Conservation (phyloP, 495 filamentous ascomycete species). For the Trichoderma erinaceum region DNA sequence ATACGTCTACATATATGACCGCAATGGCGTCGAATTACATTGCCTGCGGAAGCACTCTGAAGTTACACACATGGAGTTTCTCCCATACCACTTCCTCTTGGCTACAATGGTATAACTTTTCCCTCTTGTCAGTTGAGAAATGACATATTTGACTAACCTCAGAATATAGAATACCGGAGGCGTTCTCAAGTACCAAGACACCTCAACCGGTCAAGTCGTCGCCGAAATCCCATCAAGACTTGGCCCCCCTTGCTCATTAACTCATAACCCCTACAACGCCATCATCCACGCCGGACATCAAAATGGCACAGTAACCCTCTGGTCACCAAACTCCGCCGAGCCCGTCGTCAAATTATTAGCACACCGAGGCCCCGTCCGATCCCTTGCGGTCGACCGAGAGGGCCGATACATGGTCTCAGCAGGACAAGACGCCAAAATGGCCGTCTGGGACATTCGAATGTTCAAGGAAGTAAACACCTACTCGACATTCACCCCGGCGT, state of each 20-base stretch:
- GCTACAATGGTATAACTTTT: slow-evolving; percentile 63
- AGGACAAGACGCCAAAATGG: slow-evolving; percentile 86
- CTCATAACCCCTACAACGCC: slow-evolving; percentile 86
- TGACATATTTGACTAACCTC: neutral
- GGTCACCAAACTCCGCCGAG: slow-evolving; percentile 87
- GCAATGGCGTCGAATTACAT: slow-evolving; percentile 82
- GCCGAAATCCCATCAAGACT: slow-evolving; percentile 75
- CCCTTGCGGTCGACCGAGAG: slow-evolving; percentile 76
- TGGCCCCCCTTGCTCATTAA: slow-evolving; percentile 76
- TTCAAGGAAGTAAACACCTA: slow-evolving; percentile 89
- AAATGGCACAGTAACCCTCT: slow-evolving; percentile 88
- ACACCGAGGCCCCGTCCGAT: slow-evolving; percentile 89
- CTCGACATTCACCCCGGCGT: slow-evolving; percentile 79
- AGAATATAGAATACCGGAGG: slow-evolving; percentile 34
- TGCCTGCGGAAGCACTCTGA: slow-evolving; percentile 84
- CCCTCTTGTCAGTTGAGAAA: neutral
- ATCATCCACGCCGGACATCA: slow-evolving; percentile 87
- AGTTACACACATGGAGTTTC: slow-evolving; percentile 89
- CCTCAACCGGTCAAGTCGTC: slow-evolving; percentile 81
- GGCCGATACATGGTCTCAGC: slow-evolving; percentile 94
- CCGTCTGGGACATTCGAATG: slow-evolving; percentile 93
- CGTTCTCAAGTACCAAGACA: slow-evolving; percentile 89
- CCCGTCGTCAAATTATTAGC: slow-evolving; percentile 89
- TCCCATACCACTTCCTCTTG: slow-evolving; percentile 93
- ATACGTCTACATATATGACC: slow-evolving; percentile 86